phyloP scores from a whole-genome alignment of 1,284 basidiomycete species.

The Porodaedalea pini region DNA sequence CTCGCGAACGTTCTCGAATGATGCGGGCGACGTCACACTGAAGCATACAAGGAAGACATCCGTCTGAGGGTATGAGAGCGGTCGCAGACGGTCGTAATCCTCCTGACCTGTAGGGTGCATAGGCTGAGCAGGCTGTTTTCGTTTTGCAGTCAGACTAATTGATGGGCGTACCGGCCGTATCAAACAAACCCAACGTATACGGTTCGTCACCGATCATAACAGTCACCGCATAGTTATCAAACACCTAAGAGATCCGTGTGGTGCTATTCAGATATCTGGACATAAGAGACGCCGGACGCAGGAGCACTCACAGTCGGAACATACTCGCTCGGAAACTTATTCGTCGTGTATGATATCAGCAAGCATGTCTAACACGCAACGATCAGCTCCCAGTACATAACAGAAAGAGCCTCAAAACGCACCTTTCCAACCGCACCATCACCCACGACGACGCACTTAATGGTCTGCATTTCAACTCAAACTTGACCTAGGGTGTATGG shows the following conservation, averaged over 20 bases:
- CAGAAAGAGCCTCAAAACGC: constrained; percentile 31
- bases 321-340: constrained; percentile 98
- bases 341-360: constrained; percentile 99
- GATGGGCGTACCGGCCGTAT: constrained; percentile 81
- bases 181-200: constrained; percentile 96
- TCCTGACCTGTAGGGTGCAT: constrained; percentile 78
- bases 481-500: constrained; percentile 6
- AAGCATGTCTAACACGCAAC: constrained; percentile 77
- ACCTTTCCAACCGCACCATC: constrained; percentile 99
- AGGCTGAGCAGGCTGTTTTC: background rate
- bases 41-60: constrained; percentile 99
- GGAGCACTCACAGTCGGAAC: constrained; percentile 84
- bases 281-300: constrained; percentile 26
- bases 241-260: constrained; percentile 65
- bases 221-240: constrained; percentile 98
- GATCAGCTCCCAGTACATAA: constrained; percentile 20
- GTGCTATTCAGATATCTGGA: constrained; percentile 16
- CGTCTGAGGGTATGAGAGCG: constrained; percentile 98
- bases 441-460: constrained; percentile 98
- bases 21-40: constrained; percentile 96
- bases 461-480: constrained; percentile 77
- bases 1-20: constrained; percentile 99
- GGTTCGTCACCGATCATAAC: constrained; percentile 99
- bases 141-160: background rate
- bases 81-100: constrained; percentile 98